phyloP scores from a whole-genome alignment of 192 early-diverging fungal species.

The Gonapodya prolifera region DNA sequence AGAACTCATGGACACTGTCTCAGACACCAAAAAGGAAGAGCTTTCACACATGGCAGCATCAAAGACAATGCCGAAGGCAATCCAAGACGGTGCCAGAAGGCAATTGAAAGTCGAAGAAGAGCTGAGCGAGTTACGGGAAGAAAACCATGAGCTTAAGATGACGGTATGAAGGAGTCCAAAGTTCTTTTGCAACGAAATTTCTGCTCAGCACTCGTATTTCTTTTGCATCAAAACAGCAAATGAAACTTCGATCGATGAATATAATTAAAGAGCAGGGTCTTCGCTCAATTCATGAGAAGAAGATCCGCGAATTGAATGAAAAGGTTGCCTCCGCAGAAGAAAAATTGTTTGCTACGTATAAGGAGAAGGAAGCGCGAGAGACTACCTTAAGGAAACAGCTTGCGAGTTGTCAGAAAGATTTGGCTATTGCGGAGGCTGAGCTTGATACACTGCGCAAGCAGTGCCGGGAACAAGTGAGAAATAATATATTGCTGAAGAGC shows the following conservation, averaged over 20 bases:
- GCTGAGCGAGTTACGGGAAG: not conserved
- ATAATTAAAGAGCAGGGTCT: not conserved
- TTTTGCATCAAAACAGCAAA: not conserved
- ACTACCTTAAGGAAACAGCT: not conserved
- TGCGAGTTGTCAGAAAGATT: not conserved
- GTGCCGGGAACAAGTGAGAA: not conserved
- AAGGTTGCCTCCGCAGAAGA: not conserved
- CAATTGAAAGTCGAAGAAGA: not conserved
- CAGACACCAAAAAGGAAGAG: not conserved
- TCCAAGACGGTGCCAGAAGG: not conserved
- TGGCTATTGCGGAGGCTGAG: not conserved
- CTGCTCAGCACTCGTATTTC: not conserved
- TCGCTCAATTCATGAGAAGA: not conserved
- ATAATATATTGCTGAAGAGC: too few species aligned
- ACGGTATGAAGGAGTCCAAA: not conserved
- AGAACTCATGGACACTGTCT: not conserved
- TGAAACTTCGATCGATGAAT: not conserved
- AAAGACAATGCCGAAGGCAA: not conserved
- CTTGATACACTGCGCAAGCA: not conserved
- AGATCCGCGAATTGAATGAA: not conserved
- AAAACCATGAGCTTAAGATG: not conserved
- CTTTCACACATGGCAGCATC: not conserved
- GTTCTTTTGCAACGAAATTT: not conserved
- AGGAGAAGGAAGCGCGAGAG: not conserved
- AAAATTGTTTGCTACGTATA: not conserved